phyloP scores from a whole-genome alignment of 768 basidiomycete species.

The Coprinopsis cinerea region DNA sequence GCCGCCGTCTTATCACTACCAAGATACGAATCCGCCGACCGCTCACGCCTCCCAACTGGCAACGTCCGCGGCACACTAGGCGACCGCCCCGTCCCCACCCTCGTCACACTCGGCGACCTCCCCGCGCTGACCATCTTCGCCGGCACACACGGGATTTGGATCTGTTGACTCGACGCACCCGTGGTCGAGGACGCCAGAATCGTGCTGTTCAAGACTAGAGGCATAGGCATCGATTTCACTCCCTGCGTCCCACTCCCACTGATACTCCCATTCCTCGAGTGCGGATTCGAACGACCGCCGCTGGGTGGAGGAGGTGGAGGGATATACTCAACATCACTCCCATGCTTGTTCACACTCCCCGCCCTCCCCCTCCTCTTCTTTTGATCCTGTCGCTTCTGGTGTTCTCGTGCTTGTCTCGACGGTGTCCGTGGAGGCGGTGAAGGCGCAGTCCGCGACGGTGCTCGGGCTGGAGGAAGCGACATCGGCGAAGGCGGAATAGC shows the following conservation, averaged over 20 bases:
- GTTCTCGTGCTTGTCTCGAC: constrained; percentile 5
- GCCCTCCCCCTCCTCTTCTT: constrained; percentile 1
- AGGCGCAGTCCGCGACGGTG: neutral
- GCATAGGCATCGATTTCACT: neutral
- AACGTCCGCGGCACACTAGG: neutral
- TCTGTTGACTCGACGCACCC: neutral
- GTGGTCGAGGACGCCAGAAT: neutral
- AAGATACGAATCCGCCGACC: constrained; percentile 5
- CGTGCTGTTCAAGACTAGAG: constrained; percentile 3
- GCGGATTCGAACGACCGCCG: neutral
- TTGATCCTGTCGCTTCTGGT: constrained; percentile 6
- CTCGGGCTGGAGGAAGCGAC: neutral
- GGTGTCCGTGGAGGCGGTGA: constrained; percentile 6
- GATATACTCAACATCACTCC: neutral
- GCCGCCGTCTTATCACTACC: neutral
- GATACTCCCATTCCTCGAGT: constrained; percentile 3
- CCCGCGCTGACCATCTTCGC: neutral
- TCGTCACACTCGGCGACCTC: neutral
- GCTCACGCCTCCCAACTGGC: neutral
- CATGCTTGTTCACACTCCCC: neutral
- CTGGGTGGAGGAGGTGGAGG: neutral
- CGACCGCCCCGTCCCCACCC: neutral
- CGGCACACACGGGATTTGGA: neutral
- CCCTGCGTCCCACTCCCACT: neutral
- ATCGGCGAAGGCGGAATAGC: neutral